These are phyloP conservation scores for Entomortierella parvispora DNA, from an alignment of 192 early-diverging fungal genomes.

Conservation along the genomic window DNA sequence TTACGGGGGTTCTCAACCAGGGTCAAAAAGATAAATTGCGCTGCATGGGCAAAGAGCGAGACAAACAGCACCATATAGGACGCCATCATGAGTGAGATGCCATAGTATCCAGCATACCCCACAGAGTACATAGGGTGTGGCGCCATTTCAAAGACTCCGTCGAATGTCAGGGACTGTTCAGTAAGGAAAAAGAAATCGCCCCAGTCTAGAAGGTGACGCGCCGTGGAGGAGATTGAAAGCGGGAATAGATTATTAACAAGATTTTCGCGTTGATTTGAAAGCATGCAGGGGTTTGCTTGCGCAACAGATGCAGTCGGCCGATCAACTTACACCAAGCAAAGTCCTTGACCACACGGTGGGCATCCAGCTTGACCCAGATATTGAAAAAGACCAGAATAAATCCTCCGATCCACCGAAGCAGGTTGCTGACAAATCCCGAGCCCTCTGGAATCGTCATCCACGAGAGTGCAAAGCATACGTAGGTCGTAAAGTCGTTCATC, in stretches of 20 bases:
- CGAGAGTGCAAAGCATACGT: conserved; percentile 82
- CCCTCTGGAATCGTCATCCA: conserved; percentile 78
- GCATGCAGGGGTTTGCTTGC: no score
- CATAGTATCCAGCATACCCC: conserved; percentile 97
- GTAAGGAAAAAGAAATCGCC: conserved; percentile 98
- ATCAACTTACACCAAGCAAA: conserved; percentile 93
- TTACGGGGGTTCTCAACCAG: conserved; percentile 92
- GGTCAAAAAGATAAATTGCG: conserved; percentile 89
- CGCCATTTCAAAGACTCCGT: conserved; percentile 95
- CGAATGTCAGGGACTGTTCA: conserved; percentile 87
- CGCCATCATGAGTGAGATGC: conserved; percentile 88
- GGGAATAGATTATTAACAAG: background rate
- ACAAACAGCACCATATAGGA: conserved; percentile 92
- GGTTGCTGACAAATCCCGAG: conserved; percentile 66
- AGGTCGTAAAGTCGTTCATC: conserved; percentile 91
- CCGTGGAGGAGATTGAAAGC: background rate
- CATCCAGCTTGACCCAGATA: conserved; percentile 96
- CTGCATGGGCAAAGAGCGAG: conserved; percentile 85
- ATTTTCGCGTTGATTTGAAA: no score
- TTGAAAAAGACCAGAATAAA: conserved; percentile 86
- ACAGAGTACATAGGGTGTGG: conserved; percentile 99
- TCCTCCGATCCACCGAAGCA: conserved; percentile 83
- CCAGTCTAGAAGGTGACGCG: conserved; percentile 83
- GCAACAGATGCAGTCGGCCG: background rate
- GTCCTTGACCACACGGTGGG: conserved; percentile 95